phyloP scores from a whole-genome alignment of 2,329 filamentous ascomycete species.

The Didymella segeticola region DNA sequence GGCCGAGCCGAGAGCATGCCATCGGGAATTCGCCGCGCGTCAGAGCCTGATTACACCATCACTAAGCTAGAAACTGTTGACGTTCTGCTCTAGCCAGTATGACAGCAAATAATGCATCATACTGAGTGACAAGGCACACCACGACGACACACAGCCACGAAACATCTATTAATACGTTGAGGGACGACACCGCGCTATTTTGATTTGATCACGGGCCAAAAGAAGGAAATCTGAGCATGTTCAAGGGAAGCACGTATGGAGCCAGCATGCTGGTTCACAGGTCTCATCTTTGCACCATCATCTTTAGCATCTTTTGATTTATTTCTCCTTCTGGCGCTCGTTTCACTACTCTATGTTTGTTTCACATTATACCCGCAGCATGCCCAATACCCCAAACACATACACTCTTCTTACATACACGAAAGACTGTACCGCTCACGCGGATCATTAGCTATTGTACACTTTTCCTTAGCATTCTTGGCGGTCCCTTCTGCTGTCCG shows the following conservation, averaged over 20 bases:
- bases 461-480: conserved; percentile 22
- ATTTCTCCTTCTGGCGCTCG: conserved; percentile 13
- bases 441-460: conserved; percentile 46
- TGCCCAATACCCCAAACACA: conserved; percentile 40
- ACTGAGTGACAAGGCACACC: conserved; percentile 15
- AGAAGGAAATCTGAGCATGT: conserved; percentile 1
- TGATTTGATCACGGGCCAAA: conserved; percentile 5
- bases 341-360: conserved; percentile 5
- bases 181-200: conserved; percentile 1
- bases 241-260: conserved; percentile 13
- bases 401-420: conserved; percentile 27
- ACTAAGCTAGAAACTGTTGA: conserved; percentile 43
- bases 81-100: conserved; percentile 32
- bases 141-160: conserved; percentile 12
- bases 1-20: conserved; percentile 51
- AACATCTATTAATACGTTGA: conserved; percentile 11
- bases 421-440: conserved; percentile 52
- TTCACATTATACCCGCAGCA: conserved; percentile 24
- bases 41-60: conserved; percentile 42
- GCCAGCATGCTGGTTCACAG: conserved; percentile 18
- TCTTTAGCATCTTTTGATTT: conserved; percentile 25
- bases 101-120: conserved; percentile 16
- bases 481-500: conserved; percentile 7
- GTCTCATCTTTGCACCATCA: conserved; percentile 39
- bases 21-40: conserved; percentile 44